Conservation (phyloP, 331 rosid genomes). For the Quercus phellos region DNA sequence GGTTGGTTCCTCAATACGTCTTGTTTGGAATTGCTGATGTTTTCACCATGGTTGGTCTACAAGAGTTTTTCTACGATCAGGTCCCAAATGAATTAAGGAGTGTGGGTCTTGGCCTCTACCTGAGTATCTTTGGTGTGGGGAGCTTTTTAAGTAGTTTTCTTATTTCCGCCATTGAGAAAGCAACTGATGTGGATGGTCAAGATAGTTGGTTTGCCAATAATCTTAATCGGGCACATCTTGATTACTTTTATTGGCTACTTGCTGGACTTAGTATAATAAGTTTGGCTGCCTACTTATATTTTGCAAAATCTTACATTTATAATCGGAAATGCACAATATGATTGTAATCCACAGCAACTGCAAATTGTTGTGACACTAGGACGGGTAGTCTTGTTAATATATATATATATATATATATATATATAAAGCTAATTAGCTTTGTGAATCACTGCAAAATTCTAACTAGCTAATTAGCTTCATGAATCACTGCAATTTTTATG, state of each 20-base stretch:
- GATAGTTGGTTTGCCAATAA: slow-evolving; percentile 40
- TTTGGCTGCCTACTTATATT: slow-evolving; percentile 18
- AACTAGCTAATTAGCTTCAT: not conserved
- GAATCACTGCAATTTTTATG: too few species aligned
- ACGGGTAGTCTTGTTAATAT: not conserved
- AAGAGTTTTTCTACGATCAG: slow-evolving; percentile 49
- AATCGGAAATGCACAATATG: not conserved
- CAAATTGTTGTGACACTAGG: not conserved
- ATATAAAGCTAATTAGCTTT: not conserved
- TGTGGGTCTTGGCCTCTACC: slow-evolving; percentile 39
- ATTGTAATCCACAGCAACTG: not conserved
- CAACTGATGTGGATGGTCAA: slow-evolving; percentile 19
- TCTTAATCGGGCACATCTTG: slow-evolving; percentile 50
- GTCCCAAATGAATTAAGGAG: slow-evolving; percentile 42
- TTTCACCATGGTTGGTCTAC: slow-evolving; percentile 46
- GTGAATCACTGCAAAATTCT: too few species aligned
- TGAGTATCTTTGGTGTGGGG: slow-evolving; percentile 47
- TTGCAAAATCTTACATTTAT: slow-evolving; percentile 35
- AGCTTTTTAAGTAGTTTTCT: slow-evolving; percentile 43
- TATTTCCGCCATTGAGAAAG: slow-evolving; percentile 26
- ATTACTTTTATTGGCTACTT: slow-evolving; percentile 44
- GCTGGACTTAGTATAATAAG: slow-evolving; percentile 27
- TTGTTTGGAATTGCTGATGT: slow-evolving; percentile 34
- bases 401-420: not conserved
- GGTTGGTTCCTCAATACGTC: slow-evolving; percentile 47